A percentile compares a stretch with the other conserved stretches of the same genome.
These are phyloP conservation scores for Cytospora schulzeri DNA, from an alignment of 2,329 filamentous ascomycete species.

Conservation along the genomic window DNA sequence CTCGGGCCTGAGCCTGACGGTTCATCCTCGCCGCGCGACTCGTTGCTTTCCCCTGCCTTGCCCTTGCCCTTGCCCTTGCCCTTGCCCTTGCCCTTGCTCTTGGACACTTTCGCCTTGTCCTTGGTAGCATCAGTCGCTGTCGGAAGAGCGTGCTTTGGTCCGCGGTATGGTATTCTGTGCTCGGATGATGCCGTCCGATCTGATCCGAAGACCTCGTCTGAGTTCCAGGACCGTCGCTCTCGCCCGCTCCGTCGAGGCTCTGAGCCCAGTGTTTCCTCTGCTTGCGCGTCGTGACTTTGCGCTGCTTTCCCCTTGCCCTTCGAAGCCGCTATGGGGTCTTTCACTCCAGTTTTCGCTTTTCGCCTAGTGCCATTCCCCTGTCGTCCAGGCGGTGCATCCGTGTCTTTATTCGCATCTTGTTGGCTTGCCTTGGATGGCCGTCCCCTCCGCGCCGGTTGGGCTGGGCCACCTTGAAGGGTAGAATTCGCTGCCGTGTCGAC, in stretches of 20 bases:
- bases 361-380: background rate
- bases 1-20: constrained; percentile 6
- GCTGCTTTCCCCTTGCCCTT: constrained; percentile 22
- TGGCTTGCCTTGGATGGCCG: constrained; percentile 18
- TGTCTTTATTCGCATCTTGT: constrained; percentile 25
- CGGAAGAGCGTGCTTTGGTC: background rate
- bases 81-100: background rate
- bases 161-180: background rate
- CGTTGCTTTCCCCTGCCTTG: constrained; percentile 1
- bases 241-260: constrained; percentile 15
- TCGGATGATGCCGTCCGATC: background rate
- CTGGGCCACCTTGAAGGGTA: constrained; percentile 1
- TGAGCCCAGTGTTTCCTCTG: constrained; percentile 29
- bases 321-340: background rate
- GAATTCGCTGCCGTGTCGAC: background rate
- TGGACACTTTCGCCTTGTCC: background rate
- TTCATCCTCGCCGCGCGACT: background rate
- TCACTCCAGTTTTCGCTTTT: background rate
- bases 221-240: constrained; percentile 1
- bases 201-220: background rate
- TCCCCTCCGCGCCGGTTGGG: constrained; percentile 11
- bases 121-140: background rate
- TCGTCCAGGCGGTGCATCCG: constrained; percentile 19
- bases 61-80: too few relatives aligned
- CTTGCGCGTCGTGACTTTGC: constrained; percentile 21